Conservation (phyloP, 129 eudicot genomes). For the Arctium lappa region DNA sequence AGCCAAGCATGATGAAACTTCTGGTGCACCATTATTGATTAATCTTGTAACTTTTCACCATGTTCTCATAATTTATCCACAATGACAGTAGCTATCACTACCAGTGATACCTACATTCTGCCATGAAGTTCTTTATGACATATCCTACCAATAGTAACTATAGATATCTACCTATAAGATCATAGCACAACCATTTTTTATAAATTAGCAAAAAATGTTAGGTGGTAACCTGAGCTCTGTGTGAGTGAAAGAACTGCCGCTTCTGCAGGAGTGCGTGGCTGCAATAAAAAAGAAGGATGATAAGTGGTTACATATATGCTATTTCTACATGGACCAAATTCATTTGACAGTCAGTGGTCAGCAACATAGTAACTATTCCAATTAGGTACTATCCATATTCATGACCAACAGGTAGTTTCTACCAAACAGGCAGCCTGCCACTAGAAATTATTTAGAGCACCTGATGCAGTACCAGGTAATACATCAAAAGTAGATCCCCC, state of each 20-base stretch:
- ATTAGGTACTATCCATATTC: background rate
- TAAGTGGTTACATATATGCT: constrained; percentile 7
- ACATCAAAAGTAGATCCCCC: background rate
- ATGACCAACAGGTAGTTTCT: background rate
- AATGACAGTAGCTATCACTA: background rate
- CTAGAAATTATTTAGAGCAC: background rate
- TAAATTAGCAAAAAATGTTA: constrained; percentile 2
- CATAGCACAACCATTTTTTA: background rate
- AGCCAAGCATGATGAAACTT: background rate
- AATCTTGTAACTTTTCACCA: background rate
- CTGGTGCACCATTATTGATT: background rate
- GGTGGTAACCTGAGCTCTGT: constrained; percentile 86
- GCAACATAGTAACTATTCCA: background rate
- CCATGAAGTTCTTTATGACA: background rate
- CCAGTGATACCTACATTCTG: background rate
- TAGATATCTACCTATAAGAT: background rate
- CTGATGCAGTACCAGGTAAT: background rate
- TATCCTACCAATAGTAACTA: background rate
- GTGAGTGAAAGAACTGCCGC: constrained; percentile 93
- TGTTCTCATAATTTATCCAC: background rate
- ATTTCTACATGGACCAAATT: background rate
- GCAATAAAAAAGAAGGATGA: constrained; percentile 10
- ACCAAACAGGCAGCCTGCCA: background rate
- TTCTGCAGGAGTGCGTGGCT: constrained; percentile 85
- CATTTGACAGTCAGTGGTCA: background rate